Evolutionary conservation across 2,329 filamentous ascomycete genomes (phyloP), one percentile per base, ranked within the genome.

Genomic region (Delphinella strobiligena): DNA sequence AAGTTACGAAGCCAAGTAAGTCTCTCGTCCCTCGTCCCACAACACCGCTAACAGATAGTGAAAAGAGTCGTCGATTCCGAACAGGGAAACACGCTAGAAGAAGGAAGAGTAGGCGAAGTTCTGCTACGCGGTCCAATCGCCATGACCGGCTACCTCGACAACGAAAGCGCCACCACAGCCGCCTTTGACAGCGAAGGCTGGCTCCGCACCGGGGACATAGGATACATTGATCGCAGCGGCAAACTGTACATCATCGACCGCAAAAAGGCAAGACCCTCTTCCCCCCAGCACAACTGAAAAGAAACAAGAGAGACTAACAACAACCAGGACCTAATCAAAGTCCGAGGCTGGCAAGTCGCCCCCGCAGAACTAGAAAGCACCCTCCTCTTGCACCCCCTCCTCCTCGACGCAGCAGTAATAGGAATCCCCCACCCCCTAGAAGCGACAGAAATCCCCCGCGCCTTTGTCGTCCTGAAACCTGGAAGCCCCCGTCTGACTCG

Each of bases 161-260:
- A 64, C 36, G 33, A 47, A 9, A 31, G 53, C 31, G 39, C 47
- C 10, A 52, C 53, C 9, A 32, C 31, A 12, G 38, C 47, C 8
- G 41, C 46, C 16, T 50, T 56, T 5, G 35, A 36, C 14, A 17
- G 31, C 4, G 46, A 42, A 4, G 34, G 31, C 17, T 54, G 47
- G 37, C 50, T 52, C 15, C 32, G 42, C 11, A 49, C 48, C 18
- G 61, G 72, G 10, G 69, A 74, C 45, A 32, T 62, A n/a, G 54
- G 54, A 4, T 53, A 52, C 40, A 42, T 56, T 34, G 34, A 32
- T 18, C 17, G 40, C 11, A 45, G 52, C 31, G 51, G 51, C 15
- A 54, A 53, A 34, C 46, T 59, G 34, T 58, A 53, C 38, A 41
- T 60, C 15, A 46, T 56, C 36, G 54, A 57, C 36, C 53, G 57